Percentiles rank a stretch among this genome's conserved stretches.
phyloP scores from a whole-genome alignment of 257 asterid genomes.

The Oldenlandia corymbosa region DNA sequence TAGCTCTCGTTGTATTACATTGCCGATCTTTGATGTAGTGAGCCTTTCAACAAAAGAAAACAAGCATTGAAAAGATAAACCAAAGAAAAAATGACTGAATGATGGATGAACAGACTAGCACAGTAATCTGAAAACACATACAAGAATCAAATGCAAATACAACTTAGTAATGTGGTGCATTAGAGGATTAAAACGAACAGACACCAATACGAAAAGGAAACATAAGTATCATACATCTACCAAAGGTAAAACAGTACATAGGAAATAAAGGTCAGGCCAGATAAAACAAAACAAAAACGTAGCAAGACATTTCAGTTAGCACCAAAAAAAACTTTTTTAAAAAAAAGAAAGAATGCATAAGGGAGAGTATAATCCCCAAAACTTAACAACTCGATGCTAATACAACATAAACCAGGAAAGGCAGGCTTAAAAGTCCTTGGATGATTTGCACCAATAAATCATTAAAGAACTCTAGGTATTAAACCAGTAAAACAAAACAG shows the following conservation, averaged over 20 bases:
- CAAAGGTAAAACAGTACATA: too few species aligned
- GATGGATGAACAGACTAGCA: neutral
- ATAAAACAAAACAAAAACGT: too few species aligned
- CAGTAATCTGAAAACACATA: neutral
- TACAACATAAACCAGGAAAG: neutral
- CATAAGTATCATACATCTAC: neutral
- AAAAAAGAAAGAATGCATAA: neutral
- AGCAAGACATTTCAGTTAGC: too few species aligned
- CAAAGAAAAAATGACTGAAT: neutral
- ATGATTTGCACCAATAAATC: too few species aligned
- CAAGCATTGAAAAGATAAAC: neutral
- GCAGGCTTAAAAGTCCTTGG: neutral
- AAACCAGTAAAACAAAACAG: neutral
- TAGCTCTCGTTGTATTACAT: constrained; percentile 77
- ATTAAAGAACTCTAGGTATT: too few species aligned
- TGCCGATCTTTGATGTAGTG: constrained; percentile 87
- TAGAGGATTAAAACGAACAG: neutral
- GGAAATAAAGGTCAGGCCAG: too few species aligned
- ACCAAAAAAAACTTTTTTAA: neutral
- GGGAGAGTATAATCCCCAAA: neutral
- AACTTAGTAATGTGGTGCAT: too few species aligned
- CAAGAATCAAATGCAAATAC: neutral
- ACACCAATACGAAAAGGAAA: neutral
- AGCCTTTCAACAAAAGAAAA: constrained; percentile 43
- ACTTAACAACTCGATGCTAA: too few species aligned